Conservation (phyloP, 2,329 filamentous ascomycete species). For the Curvularia hawaiiensis region DNA sequence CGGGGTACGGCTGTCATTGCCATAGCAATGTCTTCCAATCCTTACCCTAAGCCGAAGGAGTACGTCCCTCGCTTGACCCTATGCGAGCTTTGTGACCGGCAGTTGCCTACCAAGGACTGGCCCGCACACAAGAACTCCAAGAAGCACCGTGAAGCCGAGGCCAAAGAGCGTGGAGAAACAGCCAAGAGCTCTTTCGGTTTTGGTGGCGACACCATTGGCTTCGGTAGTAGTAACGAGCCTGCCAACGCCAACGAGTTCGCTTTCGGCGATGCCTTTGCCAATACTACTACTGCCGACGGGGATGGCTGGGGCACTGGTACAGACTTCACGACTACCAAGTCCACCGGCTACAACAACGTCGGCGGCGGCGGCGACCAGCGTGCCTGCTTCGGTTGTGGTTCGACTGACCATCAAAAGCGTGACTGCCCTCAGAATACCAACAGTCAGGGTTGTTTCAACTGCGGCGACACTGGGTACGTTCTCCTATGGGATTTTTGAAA, state of each 20-base stretch:
- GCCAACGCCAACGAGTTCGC: slow-evolving; percentile 39
- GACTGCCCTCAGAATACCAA: slow-evolving; percentile 26
- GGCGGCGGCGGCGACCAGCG: slow-evolving; percentile 22
- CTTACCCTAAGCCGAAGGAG: slow-evolving; percentile 34
- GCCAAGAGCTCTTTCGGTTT: slow-evolving; percentile 7
- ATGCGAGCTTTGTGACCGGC: slow-evolving; percentile 43
- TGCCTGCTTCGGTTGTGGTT: slow-evolving; percentile 34
- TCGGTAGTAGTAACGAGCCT: slow-evolving; percentile 14
- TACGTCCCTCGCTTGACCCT: slow-evolving; percentile 22
- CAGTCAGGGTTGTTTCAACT: slow-evolving; percentile 38
- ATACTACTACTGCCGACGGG: slow-evolving; percentile 52
- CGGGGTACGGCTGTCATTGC: slow-evolving; percentile 8
- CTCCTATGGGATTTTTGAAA: neutral
- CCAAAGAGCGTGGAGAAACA: slow-evolving; percentile 26
- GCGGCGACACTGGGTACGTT: slow-evolving; percentile 32
- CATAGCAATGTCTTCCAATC: slow-evolving; percentile 22
- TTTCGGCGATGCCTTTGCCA: slow-evolving; percentile 43
- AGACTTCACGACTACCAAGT: slow-evolving; percentile 9
- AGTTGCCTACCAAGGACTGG: slow-evolving; percentile 41
- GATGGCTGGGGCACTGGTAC: slow-evolving; percentile 30
- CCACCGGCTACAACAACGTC: slow-evolving; percentile 11
- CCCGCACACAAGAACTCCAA: slow-evolving; percentile 39
- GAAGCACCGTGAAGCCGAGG: slow-evolving; percentile 35
- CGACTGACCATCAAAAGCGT: slow-evolving; percentile 28
- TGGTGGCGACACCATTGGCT: slow-evolving; percentile 17